Base-by-base conservation (phyloP, 1,284 basidiomycete species). In the Rhodotorula sp. region DNA sequence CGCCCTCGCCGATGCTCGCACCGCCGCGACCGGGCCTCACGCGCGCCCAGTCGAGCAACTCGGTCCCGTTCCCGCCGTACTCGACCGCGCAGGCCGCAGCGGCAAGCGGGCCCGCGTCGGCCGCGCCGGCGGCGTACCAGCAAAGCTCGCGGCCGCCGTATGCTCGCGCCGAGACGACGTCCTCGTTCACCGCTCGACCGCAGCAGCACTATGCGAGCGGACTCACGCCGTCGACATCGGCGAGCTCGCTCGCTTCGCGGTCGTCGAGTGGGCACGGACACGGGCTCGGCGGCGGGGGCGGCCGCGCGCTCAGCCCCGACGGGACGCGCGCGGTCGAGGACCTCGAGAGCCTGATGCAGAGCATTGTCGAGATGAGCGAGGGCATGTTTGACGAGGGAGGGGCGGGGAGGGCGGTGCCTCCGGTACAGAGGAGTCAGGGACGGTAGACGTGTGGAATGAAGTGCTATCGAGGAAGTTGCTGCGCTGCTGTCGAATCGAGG, bases 291-390 rank as follows among this genome's bases (percentile, higher is more conserved):
- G 7, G 41, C 14, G 19, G 42, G 34, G 9, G 55, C 44, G 60
- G 48, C 0, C 53, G 54, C 2, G 46, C 68, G 42, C 34, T 64
- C 1, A 71, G 58, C 9, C 70, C 70, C 25, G 70, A 63, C 50
- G 70, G 67, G 14, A 61, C 61, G 23, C 66, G 64, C n/a, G 66
- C 70, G 41, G 70, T 65, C 4, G 66, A 68, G 46, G 70, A 72
- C 55, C 61, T 72, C 49, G 70, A 72, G 45, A 60, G 44, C n/a
- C 23, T 72, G 17, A 72, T 72, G 70, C 48, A 54, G 63, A 72
- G 61, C 49, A 72, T 72, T 41, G 48, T 68, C 54, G 66, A 54
- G 53, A 67, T 71, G 65, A 44, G 59, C 4, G 66, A 68, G 27
- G 67, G 61, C 5, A 4, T 62, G 55, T 60, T 61, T 25, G 59